These are phyloP conservation scores for Xylariaceae sp. DNA, from an alignment of 2,329 filamentous ascomycete genomes.

Conservation along the genomic window DNA sequence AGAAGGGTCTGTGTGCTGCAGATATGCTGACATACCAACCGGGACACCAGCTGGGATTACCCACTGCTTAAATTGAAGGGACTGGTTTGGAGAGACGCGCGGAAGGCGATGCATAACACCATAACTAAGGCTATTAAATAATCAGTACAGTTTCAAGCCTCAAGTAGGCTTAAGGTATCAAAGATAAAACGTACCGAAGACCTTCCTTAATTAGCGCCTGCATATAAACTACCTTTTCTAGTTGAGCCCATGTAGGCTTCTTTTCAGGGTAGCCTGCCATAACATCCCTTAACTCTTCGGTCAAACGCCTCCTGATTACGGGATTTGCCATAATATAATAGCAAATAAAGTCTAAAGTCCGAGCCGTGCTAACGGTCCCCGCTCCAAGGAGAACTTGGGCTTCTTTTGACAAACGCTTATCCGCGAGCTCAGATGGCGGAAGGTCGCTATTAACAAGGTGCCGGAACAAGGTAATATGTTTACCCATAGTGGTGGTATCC, in stretches of 20 bases:
- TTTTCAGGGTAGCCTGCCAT: constrained; percentile 24
- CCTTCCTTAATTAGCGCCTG: constrained; percentile 22
- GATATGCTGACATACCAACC: constrained; percentile 45
- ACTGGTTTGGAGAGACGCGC: constrained; percentile 6
- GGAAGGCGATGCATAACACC: constrained; percentile 36
- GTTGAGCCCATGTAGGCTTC: constrained; percentile 25
- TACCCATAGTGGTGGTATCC: constrained; percentile 3
- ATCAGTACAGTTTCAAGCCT: too few relatives aligned
- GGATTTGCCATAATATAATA: constrained; percentile 27
- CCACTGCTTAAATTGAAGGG: constrained; percentile 35
- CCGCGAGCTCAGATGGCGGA: constrained; percentile 31
- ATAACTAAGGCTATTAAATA: constrained; percentile 48
- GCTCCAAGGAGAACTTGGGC: constrained; percentile 30
- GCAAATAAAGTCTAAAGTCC: constrained; percentile 18
- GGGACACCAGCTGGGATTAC: constrained; percentile 42
- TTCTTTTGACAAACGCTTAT: constrained; percentile 29
- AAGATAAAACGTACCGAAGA: constrained; percentile 34
- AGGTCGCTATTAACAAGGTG: constrained; percentile 36
- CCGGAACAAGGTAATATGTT: constrained; percentile 28
- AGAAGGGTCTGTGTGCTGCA: constrained; percentile 32
- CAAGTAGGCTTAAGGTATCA: too few relatives aligned
- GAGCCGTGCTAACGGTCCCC: constrained; percentile 39
- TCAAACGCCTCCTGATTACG: constrained; percentile 10
- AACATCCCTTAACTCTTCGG: constrained; percentile 27
- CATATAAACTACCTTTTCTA: constrained; percentile 34